Base-by-base conservation (phyloP, 805 yeast genomes). In the Blastobotrys americana region DNA sequence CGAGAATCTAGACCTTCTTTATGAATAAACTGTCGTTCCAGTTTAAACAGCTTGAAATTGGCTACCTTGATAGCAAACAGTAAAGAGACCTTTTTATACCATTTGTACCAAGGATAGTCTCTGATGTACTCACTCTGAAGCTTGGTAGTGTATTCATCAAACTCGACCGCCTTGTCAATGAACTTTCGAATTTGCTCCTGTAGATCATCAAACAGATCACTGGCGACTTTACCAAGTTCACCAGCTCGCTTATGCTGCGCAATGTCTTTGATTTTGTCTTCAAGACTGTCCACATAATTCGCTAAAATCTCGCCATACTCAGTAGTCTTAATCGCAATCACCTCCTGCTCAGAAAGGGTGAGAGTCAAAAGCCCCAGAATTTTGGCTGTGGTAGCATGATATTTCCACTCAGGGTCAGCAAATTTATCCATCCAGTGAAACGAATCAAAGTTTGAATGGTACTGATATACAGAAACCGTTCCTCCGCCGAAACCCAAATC, bases 101-200 rank as follows among this genome's bases (percentile, higher is more conserved):
- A 41, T 37, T 73, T 69, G 66, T 81, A 86, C 88, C 95, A 83
- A 1, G 96, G 88, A 54, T 75, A 82, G 54, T 86, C 97, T 36
- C 71, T 65, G 1, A 70, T 62, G 44, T 80, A 74, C 27, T 73
- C 69, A 1, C 65, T 62, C 50, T 77, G 78, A 21, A 85, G 67
- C 1, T 67, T 58, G 3, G 56, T 55, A 16, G 73, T 70, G 48
- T 70, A 70, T 2, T 52, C 55, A 53, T 84, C 89, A 53, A 74
- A 81, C 1, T 52, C 46, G 0, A 46, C 43, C 1, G 83, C 64
- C 0, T 57, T 49, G 2, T 41, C 45, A 3, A 49, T 41, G 34
- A 71, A 55, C 28, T 52, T 47, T 17, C 45, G 47, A 5, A 57
- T 42, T 1, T 53, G 52, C 2, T 44, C 40, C 23, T 43, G 41